phyloP scores from a whole-genome alignment of 108 stramenopile species.

The Hondaea fermentalgiana region DNA sequence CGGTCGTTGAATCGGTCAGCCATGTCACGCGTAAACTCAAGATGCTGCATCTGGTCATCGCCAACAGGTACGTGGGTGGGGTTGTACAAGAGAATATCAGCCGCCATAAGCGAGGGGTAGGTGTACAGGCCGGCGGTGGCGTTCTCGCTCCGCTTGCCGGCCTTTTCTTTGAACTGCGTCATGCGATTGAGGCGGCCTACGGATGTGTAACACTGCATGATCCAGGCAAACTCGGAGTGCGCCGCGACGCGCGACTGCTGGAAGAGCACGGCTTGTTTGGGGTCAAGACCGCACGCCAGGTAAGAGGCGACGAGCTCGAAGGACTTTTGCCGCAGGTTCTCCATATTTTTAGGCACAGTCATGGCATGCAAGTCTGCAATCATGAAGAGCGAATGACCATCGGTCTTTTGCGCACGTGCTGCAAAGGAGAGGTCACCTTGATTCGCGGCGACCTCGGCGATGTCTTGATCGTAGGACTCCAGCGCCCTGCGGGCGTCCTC shows the following conservation, averaged over 20 bases:
- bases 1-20: constrained; percentile 85
- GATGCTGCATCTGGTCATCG: constrained; percentile 94
- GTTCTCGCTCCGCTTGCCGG: constrained; percentile 62
- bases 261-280: constrained; percentile 72
- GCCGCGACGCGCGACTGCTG: constrained; percentile 89
- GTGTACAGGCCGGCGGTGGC: constrained; percentile 85
- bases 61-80: constrained; percentile 95
- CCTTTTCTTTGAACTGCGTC: constrained; percentile 99
- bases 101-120: constrained; percentile 97
- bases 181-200: constrained; percentile 98
- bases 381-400: constrained; percentile 61
- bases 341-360: constrained; percentile 91
- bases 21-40: constrained; percentile 95
- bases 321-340: constrained; percentile 65
- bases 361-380: constrained; percentile 99
- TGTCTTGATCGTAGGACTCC: constrained; percentile 50
- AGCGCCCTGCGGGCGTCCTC: constrained; percentile 42
- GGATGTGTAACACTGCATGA: constrained; percentile 89
- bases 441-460: constrained; percentile 21
- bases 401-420: constrained; percentile 28
- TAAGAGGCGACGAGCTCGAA: neutral
- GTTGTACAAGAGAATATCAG: constrained; percentile 95
- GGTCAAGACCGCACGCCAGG: constrained; percentile 67
- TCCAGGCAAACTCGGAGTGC: constrained; percentile 94
- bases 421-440: neutral